A percentile compares a stretch with the other conserved stretches of the same genome.
Conservation (phyloP, 148 eudicot genomes). For the Camellia sinensis region DNA sequence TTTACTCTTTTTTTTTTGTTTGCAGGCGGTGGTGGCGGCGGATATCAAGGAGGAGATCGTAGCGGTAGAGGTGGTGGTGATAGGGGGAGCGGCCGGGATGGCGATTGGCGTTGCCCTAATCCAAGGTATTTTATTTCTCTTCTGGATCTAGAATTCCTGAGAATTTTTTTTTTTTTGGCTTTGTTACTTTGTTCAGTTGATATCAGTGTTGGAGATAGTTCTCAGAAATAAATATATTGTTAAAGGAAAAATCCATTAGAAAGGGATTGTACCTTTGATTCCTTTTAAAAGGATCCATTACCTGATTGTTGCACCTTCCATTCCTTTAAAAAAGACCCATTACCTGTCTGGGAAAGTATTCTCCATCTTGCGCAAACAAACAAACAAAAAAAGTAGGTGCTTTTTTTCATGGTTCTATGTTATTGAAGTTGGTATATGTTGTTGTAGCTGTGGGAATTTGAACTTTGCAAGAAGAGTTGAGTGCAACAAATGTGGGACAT, state of each 20-base stretch:
- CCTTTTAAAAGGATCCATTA: too few species aligned
- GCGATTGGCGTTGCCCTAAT: constrained; percentile 95
- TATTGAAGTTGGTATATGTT: constrained; percentile 20
- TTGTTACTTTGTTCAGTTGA: not conserved
- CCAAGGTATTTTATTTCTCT: constrained; percentile 46
- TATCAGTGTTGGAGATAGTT: not conserved
- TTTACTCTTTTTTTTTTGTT: not conserved
- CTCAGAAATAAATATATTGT: too few species aligned
- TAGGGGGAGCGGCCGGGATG: constrained; percentile 81
- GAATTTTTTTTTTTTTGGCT: not conserved
- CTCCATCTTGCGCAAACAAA: too few species aligned
- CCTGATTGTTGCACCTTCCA: too few species aligned
- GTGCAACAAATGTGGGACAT: constrained; percentile 87
- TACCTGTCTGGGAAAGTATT: too few species aligned
- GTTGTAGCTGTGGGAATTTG: constrained; percentile 82
- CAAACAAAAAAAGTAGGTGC: not conserved
- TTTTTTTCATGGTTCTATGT: not conserved
- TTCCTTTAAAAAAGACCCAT: too few species aligned
- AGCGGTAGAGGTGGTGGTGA: constrained; percentile 49
- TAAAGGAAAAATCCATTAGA: too few species aligned
- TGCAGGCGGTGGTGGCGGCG: constrained; percentile 49
- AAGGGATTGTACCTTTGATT: too few species aligned
- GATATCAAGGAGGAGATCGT: constrained; percentile 61
- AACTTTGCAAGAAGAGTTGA: constrained; percentile 88
- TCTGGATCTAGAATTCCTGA: not conserved